These are phyloP conservation scores for Boletus vermiculosoides DNA, from an alignment of 768 basidiomycete genomes.

Conservation along the genomic window DNA sequence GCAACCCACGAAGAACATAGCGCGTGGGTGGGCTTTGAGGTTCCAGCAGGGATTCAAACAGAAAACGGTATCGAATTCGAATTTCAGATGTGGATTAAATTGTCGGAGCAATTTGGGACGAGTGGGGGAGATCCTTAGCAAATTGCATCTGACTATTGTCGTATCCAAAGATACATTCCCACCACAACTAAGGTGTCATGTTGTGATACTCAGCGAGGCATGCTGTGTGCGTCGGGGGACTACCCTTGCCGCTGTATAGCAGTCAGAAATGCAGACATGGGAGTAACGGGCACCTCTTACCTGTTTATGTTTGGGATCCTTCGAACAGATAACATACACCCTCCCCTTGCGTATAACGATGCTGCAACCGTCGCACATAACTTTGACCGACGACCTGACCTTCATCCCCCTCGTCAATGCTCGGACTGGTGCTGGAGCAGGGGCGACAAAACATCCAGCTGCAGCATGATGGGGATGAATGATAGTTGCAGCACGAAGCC, in stretches of 20 bases:
- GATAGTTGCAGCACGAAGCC: constrained; percentile 42
- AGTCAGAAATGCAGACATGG: constrained; percentile 12
- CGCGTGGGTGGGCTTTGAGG: constrained; percentile 79
- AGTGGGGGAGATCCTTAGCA: not conserved
- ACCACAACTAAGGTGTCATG: not conserved
- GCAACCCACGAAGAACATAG: constrained; percentile 62
- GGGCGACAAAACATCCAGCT: constrained; percentile 20
- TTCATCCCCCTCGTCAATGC: constrained; percentile 81
- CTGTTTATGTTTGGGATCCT: constrained; percentile 98
- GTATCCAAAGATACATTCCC: not conserved
- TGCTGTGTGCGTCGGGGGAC: not conserved
- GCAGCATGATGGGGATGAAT: constrained; percentile 34
- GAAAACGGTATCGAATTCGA: constrained; percentile 86
- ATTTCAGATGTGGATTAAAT: constrained; percentile 92
- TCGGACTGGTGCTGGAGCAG: constrained; percentile 26
- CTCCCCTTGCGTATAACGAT: constrained; percentile 87
- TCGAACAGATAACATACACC: constrained; percentile 89
- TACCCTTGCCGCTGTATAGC: constrained; percentile 64
- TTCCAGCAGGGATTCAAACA: constrained; percentile 70
- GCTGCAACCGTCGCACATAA: constrained; percentile 92
- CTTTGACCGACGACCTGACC: constrained; percentile 90
- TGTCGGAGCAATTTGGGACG: constrained; percentile 14
- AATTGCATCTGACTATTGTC: constrained; percentile 1
- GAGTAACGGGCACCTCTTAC: constrained; percentile 40
- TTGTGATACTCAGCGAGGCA: not conserved